Evolutionary conservation across 2,329 filamentous ascomycete species (phyloP), one percentile per base, ranked within the genome.

Genomic region (Hawksworthiomyces lignivorus): DNA sequence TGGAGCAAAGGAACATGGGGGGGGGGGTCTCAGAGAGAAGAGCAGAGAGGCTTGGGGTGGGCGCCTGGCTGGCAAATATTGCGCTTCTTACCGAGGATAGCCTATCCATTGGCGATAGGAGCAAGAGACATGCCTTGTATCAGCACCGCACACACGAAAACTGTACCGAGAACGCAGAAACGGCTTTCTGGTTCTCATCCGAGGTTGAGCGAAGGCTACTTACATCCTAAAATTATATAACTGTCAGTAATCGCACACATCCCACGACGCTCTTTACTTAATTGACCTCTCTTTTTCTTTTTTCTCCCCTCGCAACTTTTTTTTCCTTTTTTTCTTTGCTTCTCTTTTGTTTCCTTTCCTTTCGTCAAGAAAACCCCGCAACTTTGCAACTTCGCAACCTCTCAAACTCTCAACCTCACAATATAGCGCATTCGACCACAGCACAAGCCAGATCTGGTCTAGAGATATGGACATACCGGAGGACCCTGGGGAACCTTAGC

Each of bases 401-500:
- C n/a, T n/a, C n/a, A n/a, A n/a, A n/a, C n/a, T n/a, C n/a, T n/a
- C n/a, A n/a, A n/a, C n/a, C 49, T 50, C 18, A 46, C 17, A 17
- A 5, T 27, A 32, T 11, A 17, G 12, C 26, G 15, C 41, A 33
- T 41, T 26, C 12, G 24, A 8, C 12, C 8, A 2, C 8, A 26
- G 12, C 12, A 12, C 24, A 26, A 26, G 12, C 12, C n/a, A n/a
- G n/a, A n/a, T n/a, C n/a, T n/a, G n/a, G n/a, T n/a, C n/a, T n/a
- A n/a, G n/a, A n/a, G n/a, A n/a, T n/a, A n/a, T n/a, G n/a, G 49
- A 77, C 84, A 68, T 79, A 92, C 88, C 61, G 90, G 89, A 77
- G 90, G 90, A 51, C 90, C 90, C 69, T 96, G 87, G 53, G 87
- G 83, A 43, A 97, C 87, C 58, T 85, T 84, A 60, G 86, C 79